Evolutionary conservation across 108 stramenopile genomes (phyloP), one percentile per base, ranked within the genome.

Genomic region (Nannochloropsis gaditana): DNA sequence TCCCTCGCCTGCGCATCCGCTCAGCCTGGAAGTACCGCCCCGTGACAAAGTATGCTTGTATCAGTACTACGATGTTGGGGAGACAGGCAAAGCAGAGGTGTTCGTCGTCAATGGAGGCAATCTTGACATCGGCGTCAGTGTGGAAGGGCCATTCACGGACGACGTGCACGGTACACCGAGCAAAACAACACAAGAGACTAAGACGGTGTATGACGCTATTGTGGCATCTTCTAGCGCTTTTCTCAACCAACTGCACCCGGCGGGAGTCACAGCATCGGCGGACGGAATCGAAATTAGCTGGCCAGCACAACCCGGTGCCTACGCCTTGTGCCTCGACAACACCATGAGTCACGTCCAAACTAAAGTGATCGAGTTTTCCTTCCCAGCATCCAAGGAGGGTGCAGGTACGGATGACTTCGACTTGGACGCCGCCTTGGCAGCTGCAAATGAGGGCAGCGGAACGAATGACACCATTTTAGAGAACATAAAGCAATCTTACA

Each of bases 141-240:
- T 73, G 5, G 59, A 73, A 73, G 59, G 59, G 6, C 59, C 59
- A 0, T 73, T 73, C 6, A n/a, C 59, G 59, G 59, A 73, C 59
- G 59, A 73, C 59, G n/a, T n/a, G 59, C 19, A 73, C n/a, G 59
- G 59, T 3, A n/a, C 59, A 73, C 59, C 59, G 3, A 73, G 59
- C 8, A 73, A 6, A n/a, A 73, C 59, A n/a, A 73, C 59, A 73
- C 59, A 73, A n/a, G 59, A 73, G n/a, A 73, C 59, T n/a, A 73
- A 73, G n/a, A n/a, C n/a, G 59, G 15, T 73, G 3, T 73, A 73
- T n/a, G n/a, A 73, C 59, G 59, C 59, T n/a, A n/a, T 73, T n/a
- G 59, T 73, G 59, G 59, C 59, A n/a, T 73, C 59, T n/a, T 73
- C 59, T n/a, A 73, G 59, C 59, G 59, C 59, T n/a, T 73, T 73